phyloP scores from a whole-genome alignment of 495 filamentous ascomycete species.

The Ramalina peruviana region DNA sequence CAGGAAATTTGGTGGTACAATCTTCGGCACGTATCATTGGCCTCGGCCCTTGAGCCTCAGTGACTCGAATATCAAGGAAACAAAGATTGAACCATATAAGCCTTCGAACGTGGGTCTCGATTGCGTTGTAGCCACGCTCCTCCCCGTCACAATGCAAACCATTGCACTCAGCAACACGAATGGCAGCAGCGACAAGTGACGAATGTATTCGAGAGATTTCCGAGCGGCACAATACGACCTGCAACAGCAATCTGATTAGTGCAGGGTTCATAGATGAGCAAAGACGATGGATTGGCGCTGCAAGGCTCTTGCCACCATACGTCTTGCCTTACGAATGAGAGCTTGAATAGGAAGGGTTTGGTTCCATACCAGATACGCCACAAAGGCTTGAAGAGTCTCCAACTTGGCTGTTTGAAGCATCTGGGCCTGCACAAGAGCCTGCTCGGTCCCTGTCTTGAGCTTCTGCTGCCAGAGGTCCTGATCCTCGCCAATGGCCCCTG shows the following conservation, averaged over 20 bases:
- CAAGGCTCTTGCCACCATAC: too few relatives aligned
- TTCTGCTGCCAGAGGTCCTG: conserved; percentile 40
- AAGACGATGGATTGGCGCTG: not conserved
- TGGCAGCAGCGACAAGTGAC: conserved; percentile 52
- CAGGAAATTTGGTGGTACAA: conserved; percentile 51
- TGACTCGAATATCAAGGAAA: conserved; percentile 61
- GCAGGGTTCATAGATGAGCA: not conserved
- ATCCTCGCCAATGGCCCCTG: conserved; percentile 33
- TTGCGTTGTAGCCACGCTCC: conserved; percentile 37
- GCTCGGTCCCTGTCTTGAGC: conserved; percentile 50
- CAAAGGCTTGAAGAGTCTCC: conserved; percentile 59
- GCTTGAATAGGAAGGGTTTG: not conserved
- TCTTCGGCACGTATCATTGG: conserved; percentile 54
- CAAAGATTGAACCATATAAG: conserved; percentile 64
- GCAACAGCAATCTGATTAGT: not conserved
- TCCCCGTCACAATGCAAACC: conserved; percentile 56
- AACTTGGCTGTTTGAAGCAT: conserved; percentile 56
- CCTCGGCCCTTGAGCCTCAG: conserved; percentile 60
- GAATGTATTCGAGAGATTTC: conserved; percentile 60
- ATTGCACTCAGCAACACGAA: conserved; percentile 64
- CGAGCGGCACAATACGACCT: conserved; percentile 56
- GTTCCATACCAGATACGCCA: conserved; percentile 20
- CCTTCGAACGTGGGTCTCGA: conserved; percentile 62
- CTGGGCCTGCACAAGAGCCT: conserved; percentile 47
- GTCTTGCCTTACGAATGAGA: not conserved